Evolutionary conservation across 2,329 filamentous ascomycete species (phyloP), one percentile per base, ranked within the genome.

Genomic region (Sphaerulina musiva): DNA sequence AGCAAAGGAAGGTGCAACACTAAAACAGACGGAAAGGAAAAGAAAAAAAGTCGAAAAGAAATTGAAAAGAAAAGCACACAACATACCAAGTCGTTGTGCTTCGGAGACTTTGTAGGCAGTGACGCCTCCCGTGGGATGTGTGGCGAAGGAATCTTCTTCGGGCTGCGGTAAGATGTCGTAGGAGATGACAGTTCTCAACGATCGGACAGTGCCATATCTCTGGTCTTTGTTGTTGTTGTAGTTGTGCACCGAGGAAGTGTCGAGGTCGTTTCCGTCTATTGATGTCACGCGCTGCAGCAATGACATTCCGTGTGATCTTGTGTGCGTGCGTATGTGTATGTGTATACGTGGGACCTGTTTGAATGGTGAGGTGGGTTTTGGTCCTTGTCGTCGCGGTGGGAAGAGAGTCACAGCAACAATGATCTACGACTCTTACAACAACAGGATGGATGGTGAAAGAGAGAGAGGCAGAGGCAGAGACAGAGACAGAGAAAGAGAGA

Each of bases 281-380:
- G 71, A 69, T 46, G 74, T 74, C 53, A 79, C 76, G 65, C 78
- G 76, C 64, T 78, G 76, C 55, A 76, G 70, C 49, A 79, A 69
- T 63, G 77, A 79, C 76, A 79, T 79, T 44, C 10, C 10, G 41
- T 44, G 14, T 43, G 4, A 11, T 14, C 17, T 23, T 23, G 41
- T 20, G 12, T n/a, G 10, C 20, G 40, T 41, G 43, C 40, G 14
- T 17, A 17, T 17, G 14, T 17, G 14, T 17, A 17, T n/a, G 17
- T 45, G 31, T 41, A 44, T 26, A 40, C n/a, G n/a, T n/a, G n/a
- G n/a, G n/a, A 47, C 43, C 43, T 53, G 43, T 53, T 53, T 43
- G 46, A 47, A 43, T 43, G 12, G 44, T 47, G 36, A 17, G 46
- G 44, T 31, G 20, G 14, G 14, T 17, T 17, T 17, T 17, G 14